Conservation (phyloP, 2,329 filamentous ascomycete species). For the Fusarium devonianum region DNA sequence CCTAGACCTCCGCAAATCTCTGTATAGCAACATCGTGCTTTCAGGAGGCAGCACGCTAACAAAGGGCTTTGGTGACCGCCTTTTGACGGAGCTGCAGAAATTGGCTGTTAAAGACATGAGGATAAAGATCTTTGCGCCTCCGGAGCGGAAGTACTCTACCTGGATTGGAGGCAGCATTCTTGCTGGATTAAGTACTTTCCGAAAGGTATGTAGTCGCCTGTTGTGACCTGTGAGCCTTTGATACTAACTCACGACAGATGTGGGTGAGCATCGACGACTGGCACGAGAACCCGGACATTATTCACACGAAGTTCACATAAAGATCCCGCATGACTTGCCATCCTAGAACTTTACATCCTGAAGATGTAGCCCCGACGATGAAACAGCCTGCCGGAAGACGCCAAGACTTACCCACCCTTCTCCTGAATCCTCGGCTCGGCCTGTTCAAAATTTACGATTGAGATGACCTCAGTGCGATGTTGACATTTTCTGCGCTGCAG, state of each 20-base stretch:
- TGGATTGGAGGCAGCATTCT: conserved; percentile 99
- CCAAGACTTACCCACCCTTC: conserved; percentile 3
- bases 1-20: conserved; percentile 89
- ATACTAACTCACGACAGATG: conserved; percentile 69
- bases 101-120: conserved; percentile 98
- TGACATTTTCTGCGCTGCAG: conserved; percentile 3
- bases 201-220: conserved; percentile 73
- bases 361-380: conserved; percentile 19
- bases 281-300: conserved; percentile 99
- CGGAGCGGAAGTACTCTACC: conserved; percentile 97
- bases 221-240: not conserved
- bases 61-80: conserved; percentile 92
- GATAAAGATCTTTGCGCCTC: conserved; percentile 98
- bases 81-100: conserved; percentile 90
- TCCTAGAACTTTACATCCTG: conserved; percentile 15
- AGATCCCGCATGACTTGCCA: conserved; percentile 1
- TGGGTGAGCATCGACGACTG: conserved; percentile 99
- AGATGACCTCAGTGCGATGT: conserved; percentile 32
- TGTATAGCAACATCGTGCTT: conserved; percentile 96
- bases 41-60: conserved; percentile 96
- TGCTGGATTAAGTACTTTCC: conserved; percentile 94
- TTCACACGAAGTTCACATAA: conserved; percentile 96
- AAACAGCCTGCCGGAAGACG: conserved; percentile 13
- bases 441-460: conserved; percentile 27
- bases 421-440: not conserved